Evolutionary conservation across 371 early-diverging fungal genomes (phyloP).

Genomic region (Sporodiniella umbellata): DNA sequence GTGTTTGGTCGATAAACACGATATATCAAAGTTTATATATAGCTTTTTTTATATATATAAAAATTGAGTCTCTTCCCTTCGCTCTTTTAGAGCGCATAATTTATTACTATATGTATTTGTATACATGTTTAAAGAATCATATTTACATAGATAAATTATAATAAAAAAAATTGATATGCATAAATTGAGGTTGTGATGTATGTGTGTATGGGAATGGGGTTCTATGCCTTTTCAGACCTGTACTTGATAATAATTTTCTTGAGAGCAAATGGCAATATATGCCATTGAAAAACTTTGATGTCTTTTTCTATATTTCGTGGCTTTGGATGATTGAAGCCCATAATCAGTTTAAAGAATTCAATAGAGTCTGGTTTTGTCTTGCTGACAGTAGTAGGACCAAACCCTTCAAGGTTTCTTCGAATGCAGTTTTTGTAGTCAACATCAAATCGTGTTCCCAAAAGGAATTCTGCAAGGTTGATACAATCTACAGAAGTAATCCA

Average conservation of each 20-base stretch:
- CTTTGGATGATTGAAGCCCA: constrained; percentile 75
- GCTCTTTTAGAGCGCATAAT: not conserved
- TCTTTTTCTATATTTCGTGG: constrained; percentile 87
- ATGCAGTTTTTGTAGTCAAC: constrained; percentile 83
- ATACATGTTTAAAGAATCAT: not conserved
- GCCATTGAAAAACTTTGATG: constrained; percentile 79
- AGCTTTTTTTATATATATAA: too few relatives aligned
- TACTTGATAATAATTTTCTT: constrained; percentile 74
- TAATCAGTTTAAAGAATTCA: constrained; percentile 73
- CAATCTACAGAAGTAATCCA: constrained; percentile 80
- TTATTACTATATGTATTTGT: not conserved
- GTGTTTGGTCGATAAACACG: too few relatives aligned
- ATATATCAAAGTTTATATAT: too few relatives aligned
- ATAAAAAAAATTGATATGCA: not conserved
- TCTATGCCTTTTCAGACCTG: constrained; percentile 18
- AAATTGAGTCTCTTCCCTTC: not conserved
- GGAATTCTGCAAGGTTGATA: constrained; percentile 65
- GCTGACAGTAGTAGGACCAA: constrained; percentile 72
- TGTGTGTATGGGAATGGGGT: too few relatives aligned
- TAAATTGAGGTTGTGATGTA: not conserved
- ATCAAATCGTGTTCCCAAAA: constrained; percentile 64
- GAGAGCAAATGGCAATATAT: constrained; percentile 61
- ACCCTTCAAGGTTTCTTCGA: constrained; percentile 77
- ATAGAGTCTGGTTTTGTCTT: constrained; percentile 70
- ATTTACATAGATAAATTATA: not conserved